Evolutionary conservation across 2,329 filamentous ascomycete species (phyloP).

Genomic region (Bipolaris cookei): DNA sequence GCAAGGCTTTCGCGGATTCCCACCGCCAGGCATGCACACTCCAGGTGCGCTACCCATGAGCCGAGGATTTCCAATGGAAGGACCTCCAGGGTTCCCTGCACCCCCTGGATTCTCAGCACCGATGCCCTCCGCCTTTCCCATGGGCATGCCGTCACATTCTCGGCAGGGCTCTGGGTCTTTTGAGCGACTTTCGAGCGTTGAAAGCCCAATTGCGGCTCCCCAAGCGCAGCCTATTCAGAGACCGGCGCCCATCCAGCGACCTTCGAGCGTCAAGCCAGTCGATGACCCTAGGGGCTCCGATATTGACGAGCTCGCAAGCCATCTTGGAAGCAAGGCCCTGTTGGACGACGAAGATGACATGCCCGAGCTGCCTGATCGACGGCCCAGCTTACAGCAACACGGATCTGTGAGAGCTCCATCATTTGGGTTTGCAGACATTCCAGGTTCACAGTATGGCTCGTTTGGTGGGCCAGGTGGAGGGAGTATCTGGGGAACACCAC

Average conservation of each 20-base stretch:
- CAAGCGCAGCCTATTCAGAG: conserved; percentile 77
- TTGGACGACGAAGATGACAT: conserved; percentile 64
- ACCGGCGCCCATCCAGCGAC: conserved; percentile 86
- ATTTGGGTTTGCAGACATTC: conserved; percentile 45
- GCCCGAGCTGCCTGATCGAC: conserved; percentile 68
- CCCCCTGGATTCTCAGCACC: conserved; percentile 48
- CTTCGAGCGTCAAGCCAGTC: conserved; percentile 71
- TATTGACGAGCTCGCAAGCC: conserved; percentile 75
- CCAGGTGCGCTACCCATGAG: conserved; percentile 62
- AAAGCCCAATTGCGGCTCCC: conserved; percentile 57
- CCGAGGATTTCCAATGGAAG: conserved; percentile 61
- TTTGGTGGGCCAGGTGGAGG: conserved; percentile 39
- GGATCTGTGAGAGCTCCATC: conserved; percentile 38
- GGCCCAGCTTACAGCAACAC: conserved; percentile 48
- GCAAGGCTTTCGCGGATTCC: conserved; percentile 61
- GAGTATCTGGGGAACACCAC: conserved; percentile 53
- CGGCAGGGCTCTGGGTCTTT: conserved; percentile 74
- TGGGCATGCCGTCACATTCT: conserved; percentile 65
- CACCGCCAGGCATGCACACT: conserved; percentile 66
- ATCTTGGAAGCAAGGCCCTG: conserved; percentile 88
- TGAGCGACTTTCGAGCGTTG: conserved; percentile 62
- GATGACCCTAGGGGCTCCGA: conserved; percentile 56
- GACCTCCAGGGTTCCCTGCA: conserved; percentile 54
- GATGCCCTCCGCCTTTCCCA: conserved; percentile 48
- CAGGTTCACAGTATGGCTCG: conserved; percentile 41